phyloP scores from a whole-genome alignment of 345 rosid species.

The Brassica juncea region DNA sequence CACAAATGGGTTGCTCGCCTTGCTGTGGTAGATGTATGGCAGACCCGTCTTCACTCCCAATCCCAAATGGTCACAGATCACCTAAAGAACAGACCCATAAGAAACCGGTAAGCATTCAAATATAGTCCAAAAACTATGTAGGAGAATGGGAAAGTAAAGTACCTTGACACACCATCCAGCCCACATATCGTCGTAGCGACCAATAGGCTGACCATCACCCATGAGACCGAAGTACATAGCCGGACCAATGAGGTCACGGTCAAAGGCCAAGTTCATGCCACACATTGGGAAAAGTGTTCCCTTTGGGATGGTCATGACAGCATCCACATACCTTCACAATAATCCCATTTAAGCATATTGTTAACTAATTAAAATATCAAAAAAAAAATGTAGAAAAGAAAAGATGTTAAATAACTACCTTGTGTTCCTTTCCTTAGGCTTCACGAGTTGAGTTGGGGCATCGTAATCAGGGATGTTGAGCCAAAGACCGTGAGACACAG shows the following conservation, averaged over 20 bases:
- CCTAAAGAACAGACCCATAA: slow-evolving; percentile 42
- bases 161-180: slow-evolving; percentile 47
- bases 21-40: slow-evolving; percentile 95
- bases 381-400: neutral
- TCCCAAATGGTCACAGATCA: slow-evolving; percentile 83
- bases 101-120: neutral
- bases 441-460: slow-evolving; percentile 94
- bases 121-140: neutral
- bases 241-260: slow-evolving; percentile 68
- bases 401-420: slow-evolving; percentile 43
- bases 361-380: neutral
- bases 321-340: slow-evolving; percentile 71
- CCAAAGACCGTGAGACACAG: slow-evolving; percentile 93
- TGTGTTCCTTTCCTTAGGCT: slow-evolving; percentile 87
- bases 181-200: slow-evolving; percentile 47
- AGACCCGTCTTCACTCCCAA: slow-evolving; percentile 85
- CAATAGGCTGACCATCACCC: slow-evolving; percentile 54
- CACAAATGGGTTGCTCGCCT: slow-evolving; percentile 91
- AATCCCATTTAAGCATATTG: neutral
- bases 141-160: neutral
- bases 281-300: slow-evolving; percentile 98
- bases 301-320: slow-evolving; percentile 89
- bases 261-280: slow-evolving; percentile 90
- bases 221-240: slow-evolving; percentile 52
- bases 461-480: slow-evolving; percentile 96